Percentiles rank a stretch among this genome's conserved stretches.
Conservation (phyloP, 2,329 filamentous ascomycete species). For the Pseudonectria foliicola region DNA sequence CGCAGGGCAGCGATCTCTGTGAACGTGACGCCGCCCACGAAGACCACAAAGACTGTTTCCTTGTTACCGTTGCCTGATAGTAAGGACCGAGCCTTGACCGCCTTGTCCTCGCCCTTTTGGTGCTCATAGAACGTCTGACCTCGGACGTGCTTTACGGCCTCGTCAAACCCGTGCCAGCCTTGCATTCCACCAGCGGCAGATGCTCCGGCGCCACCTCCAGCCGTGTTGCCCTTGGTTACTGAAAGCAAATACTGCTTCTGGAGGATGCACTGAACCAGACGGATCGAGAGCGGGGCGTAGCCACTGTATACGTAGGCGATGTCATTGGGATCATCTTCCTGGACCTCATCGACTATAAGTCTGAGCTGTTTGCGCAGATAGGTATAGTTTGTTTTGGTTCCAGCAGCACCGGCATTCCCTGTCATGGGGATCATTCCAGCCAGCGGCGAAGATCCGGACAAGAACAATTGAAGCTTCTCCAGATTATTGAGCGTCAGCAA, state of each 20-base stretch:
- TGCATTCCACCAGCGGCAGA: conserved; percentile 54
- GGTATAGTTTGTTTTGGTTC: conserved; percentile 81
- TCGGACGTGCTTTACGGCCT: conserved; percentile 77
- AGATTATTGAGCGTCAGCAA: conserved; percentile 80
- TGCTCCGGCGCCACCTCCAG: conserved; percentile 19
- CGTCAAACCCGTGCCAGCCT: conserved; percentile 91
- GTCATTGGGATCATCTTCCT: conserved; percentile 89
- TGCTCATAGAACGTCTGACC: conserved; percentile 87
- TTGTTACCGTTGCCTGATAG: conserved; percentile 70
- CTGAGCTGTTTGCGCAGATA: conserved; percentile 79
- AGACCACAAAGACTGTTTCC: conserved; percentile 93
- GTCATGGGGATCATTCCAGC: conserved; percentile 75
- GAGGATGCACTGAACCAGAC: conserved; percentile 84
- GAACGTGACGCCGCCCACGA: conserved; percentile 93
- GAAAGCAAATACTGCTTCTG: conserved; percentile 80
- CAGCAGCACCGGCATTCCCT: conserved; percentile 45
- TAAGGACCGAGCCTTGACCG: conserved; percentile 76
- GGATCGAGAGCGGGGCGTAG: conserved; percentile 86
- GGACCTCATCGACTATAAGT: conserved; percentile 92
- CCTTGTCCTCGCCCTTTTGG: conserved; percentile 89
- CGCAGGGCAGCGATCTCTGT: conserved; percentile 91
- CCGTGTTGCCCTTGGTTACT: conserved; percentile 57
- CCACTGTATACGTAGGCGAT: conserved; percentile 98
- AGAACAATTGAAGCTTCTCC: conserved; percentile 82
- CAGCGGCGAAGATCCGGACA: conserved; percentile 67